These are phyloP conservation scores for Acrocalymma vagum DNA, from an alignment of 2,329 filamentous ascomycete species.

Conservation along the genomic window DNA sequence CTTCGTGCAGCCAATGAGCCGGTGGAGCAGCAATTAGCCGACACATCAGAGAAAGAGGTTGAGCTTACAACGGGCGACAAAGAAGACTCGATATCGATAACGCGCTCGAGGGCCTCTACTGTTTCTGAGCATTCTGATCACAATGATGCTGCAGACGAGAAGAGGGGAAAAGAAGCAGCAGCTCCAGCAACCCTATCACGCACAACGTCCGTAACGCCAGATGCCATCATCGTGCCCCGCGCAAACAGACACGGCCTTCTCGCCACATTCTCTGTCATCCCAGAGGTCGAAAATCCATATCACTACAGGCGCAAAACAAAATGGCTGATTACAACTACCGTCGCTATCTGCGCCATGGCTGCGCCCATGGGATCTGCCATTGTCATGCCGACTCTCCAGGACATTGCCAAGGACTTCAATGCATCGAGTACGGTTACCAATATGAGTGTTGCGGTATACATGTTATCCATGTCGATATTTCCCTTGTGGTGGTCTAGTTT, in stretches of 20 bases:
- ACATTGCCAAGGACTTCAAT: conserved; percentile 42
- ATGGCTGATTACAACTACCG: conserved; percentile 82
- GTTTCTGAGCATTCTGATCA: conserved; percentile 24
- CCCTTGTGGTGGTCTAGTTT: conserved; percentile 52
- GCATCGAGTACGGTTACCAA: conserved; percentile 46
- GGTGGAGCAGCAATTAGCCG: background rate
- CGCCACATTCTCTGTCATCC: conserved; percentile 73
- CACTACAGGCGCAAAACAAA: conserved; percentile 78
- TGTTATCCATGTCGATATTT: conserved; percentile 52
- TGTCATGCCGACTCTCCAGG: conserved; percentile 67
- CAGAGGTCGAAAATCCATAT: conserved; percentile 80
- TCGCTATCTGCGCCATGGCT: conserved; percentile 78
- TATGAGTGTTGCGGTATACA: conserved; percentile 51
- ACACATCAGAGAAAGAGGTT: conserved; percentile 19
- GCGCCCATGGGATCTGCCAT: conserved; percentile 87
- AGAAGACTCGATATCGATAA: conserved; percentile 30
- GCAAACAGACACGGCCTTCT: conserved; percentile 75
- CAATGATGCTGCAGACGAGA: conserved; percentile 27
- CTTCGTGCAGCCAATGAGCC: too few species aligned
- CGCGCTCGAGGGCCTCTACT: conserved; percentile 31
- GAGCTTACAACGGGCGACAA: conserved; percentile 10
- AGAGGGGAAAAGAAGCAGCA: conserved; percentile 6
- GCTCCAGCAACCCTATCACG: conserved; percentile 29
- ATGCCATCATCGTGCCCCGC: conserved; percentile 59
- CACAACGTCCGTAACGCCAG: conserved; percentile 43